phyloP scores from a whole-genome alignment of 1,284 basidiomycete genomes.

The Malassezia psittaci region DNA sequence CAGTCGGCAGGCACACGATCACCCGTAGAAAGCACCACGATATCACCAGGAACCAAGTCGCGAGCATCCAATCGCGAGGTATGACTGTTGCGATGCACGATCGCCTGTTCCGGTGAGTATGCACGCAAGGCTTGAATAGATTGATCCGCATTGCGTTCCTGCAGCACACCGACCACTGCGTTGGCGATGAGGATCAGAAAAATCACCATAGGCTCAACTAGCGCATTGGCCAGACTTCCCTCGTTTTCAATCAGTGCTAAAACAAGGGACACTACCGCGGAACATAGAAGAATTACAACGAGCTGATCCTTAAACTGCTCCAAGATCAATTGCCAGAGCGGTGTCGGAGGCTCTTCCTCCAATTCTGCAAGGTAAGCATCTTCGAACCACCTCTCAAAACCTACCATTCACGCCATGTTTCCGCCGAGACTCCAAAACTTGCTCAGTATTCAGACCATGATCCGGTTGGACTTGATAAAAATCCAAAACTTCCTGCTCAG shows the following conservation, averaged over 20 bases:
- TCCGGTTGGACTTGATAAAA: conserved; percentile 26
- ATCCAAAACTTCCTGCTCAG: conserved; percentile 32
- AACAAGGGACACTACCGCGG: conserved; percentile 43
- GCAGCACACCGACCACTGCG: conserved; percentile 45
- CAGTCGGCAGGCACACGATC: conserved; percentile 47
- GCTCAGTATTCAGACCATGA: conserved; percentile 29
- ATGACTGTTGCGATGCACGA: conserved; percentile 32
- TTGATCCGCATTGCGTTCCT: conserved; percentile 46
- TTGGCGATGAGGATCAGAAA: conserved; percentile 47
- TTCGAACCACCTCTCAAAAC: not conserved
- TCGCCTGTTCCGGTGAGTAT: conserved; percentile 41
- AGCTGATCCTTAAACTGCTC: conserved; percentile 69
- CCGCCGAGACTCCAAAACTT: conserved; percentile 24
- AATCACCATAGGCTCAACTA: conserved; percentile 46
- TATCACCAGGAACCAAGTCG: conserved; percentile 42
- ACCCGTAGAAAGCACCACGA: conserved; percentile 41
- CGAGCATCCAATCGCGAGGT: conserved; percentile 27
- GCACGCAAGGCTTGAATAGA: conserved; percentile 45
- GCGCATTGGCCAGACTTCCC: conserved; percentile 35
- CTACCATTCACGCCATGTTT: conserved; percentile 32
- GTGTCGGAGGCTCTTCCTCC: conserved; percentile 77
- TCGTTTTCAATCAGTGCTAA: conserved; percentile 41
- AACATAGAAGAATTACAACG: conserved; percentile 43
- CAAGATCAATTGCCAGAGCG: conserved; percentile 82
- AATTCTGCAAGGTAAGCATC: conserved; percentile 48